A percentile compares a stretch with the other conserved stretches of the same genome.
phyloP scores from a whole-genome alignment of 2,329 filamentous ascomycete genomes.

The Verticillium isaacii region DNA sequence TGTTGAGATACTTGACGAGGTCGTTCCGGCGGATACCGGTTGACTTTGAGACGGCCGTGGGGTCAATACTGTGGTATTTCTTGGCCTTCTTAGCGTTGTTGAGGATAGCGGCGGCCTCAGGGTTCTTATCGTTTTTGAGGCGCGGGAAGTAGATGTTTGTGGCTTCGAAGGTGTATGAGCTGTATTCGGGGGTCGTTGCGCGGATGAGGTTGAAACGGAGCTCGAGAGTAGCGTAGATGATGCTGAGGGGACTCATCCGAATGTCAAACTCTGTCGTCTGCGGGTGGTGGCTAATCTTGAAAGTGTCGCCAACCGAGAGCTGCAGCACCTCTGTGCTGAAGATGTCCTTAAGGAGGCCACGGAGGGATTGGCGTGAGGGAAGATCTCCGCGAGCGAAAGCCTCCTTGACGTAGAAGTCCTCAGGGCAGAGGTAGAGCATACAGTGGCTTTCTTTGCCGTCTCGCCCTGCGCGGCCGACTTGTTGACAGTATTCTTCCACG shows the following conservation, averaged over 20 bases:
- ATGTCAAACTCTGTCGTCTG: slow-evolving; percentile 51
- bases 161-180: slow-evolving; percentile 45
- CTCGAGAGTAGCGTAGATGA: slow-evolving; percentile 57
- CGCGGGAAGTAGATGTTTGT: slow-evolving; percentile 23
- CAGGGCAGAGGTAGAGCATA: slow-evolving; percentile 51
- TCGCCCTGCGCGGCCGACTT: slow-evolving; percentile 50
- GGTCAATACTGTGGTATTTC: slow-evolving; percentile 42
- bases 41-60: slow-evolving; percentile 30
- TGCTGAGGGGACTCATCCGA: slow-evolving; percentile 39
- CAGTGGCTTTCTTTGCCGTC: slow-evolving; percentile 50
- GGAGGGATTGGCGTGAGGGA: slow-evolving; percentile 46
- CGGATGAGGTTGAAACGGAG: slow-evolving; percentile 52
- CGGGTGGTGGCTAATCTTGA: slow-evolving; percentile 39
- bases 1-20: slow-evolving; percentile 49
- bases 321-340: slow-evolving; percentile 31
- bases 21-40: slow-evolving; percentile 35
- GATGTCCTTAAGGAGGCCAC: slow-evolving; percentile 43
- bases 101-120: slow-evolving; percentile 39
- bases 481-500: slow-evolving; percentile 53
- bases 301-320: slow-evolving; percentile 31
- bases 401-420: slow-evolving; percentile 55
- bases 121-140: slow-evolving; percentile 30
- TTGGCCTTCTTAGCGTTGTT: slow-evolving; percentile 30
- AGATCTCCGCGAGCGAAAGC: slow-evolving; percentile 56
- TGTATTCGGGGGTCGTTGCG: slow-evolving; percentile 53